Conservation (phyloP, 75 land plant genomes). For the Chamaecyparis obtusa region DNA sequence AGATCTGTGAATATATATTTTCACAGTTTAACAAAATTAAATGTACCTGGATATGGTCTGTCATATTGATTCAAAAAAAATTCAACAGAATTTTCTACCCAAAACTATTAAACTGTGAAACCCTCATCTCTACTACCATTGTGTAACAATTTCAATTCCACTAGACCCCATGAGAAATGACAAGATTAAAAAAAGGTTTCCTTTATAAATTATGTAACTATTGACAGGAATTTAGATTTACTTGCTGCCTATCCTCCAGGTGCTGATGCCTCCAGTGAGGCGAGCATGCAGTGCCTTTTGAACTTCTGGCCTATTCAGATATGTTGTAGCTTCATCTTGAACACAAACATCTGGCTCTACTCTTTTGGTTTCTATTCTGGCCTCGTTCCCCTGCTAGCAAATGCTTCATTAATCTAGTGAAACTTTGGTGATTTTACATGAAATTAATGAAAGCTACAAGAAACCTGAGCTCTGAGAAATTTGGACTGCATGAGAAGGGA, state of each 20-base stretch:
- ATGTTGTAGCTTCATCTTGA: slow-evolving; percentile 62
- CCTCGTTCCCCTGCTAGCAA: not conserved
- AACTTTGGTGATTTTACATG: too few species aligned
- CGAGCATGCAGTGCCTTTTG: slow-evolving; percentile 81
- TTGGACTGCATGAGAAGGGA: slow-evolving; percentile 28
- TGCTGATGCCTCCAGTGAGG: slow-evolving; percentile 36
- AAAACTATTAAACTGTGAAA: too few species aligned
- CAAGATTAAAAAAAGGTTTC: not conserved
- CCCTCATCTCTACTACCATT: too few species aligned
- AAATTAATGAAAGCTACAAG: not conserved
- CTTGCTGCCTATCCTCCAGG: slow-evolving; percentile 83
- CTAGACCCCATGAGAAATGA: not conserved
- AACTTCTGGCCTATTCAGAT: slow-evolving; percentile 81
- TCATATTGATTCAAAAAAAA: too few species aligned
- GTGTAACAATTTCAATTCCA: not conserved
- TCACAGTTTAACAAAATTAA: too few species aligned
- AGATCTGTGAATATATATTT: too few species aligned
- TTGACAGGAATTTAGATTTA: slow-evolving; percentile 12
- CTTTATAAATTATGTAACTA: not conserved
- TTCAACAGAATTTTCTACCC: too few species aligned
- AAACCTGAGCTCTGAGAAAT: slow-evolving; percentile 41
- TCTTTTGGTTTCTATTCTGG: not conserved
- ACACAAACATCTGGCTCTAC: slow-evolving; percentile 51
- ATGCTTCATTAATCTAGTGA: not conserved
- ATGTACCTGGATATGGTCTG: too few species aligned